These are phyloP conservation scores for Solanum etuberosum DNA, from an alignment of 257 asterid genomes.

Conservation along the genomic window DNA sequence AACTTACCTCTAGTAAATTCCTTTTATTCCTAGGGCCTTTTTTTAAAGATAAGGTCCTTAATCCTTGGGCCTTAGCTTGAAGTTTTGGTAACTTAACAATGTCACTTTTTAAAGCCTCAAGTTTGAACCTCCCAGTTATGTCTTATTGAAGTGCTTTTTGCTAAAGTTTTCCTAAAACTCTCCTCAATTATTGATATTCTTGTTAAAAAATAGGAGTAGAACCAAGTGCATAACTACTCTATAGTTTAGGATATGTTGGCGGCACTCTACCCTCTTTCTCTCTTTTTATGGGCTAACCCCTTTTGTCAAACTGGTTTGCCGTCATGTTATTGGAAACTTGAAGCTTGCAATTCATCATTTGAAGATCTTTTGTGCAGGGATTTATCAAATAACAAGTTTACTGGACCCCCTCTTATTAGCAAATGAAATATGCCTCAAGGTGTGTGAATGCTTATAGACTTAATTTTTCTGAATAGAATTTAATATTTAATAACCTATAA, in stretches of 20 bases:
- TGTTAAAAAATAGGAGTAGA: neutral
- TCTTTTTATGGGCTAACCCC: neutral
- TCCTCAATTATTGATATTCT: neutral
- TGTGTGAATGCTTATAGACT: neutral
- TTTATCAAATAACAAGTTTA: slow-evolving; percentile 61
- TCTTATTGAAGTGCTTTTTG: neutral
- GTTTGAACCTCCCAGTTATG: neutral
- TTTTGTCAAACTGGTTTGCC: neutral
- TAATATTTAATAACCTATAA: neutral
- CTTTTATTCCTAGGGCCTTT: neutral
- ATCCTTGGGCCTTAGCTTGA: neutral
- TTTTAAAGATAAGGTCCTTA: neutral
- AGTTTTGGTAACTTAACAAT: neutral
- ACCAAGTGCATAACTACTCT: neutral
- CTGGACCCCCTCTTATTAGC: slow-evolving; percentile 29
- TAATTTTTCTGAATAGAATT: neutral
- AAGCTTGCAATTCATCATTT: neutral
- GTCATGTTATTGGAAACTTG: neutral
- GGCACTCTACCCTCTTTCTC: neutral
- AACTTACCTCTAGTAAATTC: neutral
- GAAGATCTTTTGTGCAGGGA: slow-evolving; percentile 54
- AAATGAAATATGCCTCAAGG: neutral
- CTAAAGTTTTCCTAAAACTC: neutral
- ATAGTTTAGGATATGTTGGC: neutral
- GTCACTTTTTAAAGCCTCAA: neutral